A percentile compares a stretch with the other conserved stretches of the same genome.
phyloP scores from a whole-genome alignment of 441 rosid species.

The Mallotus japonicus region DNA sequence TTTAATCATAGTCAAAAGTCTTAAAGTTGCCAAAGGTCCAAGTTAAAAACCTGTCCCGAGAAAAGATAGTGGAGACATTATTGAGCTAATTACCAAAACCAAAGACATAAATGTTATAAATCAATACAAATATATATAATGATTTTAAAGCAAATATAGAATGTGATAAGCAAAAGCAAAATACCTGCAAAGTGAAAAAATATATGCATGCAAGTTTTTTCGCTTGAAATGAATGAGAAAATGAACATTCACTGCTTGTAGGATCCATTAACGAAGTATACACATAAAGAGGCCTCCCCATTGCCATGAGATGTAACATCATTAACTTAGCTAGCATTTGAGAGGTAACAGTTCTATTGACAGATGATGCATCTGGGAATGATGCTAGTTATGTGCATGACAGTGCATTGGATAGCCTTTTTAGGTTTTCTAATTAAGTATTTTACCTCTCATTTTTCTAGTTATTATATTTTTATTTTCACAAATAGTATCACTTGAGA shows the following conservation, averaged over 20 bases:
- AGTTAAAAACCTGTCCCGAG: not conserved
- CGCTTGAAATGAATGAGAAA: conserved; percentile 65
- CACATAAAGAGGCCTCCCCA: conserved; percentile 46
- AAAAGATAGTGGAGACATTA: not conserved
- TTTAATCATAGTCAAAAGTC: not conserved
- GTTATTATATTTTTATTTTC: too few relatives aligned
- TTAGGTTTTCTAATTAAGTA: too few relatives aligned
- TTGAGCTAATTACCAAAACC: not conserved
- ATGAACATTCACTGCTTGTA: conserved; percentile 68
- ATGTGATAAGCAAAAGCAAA: conserved; percentile 1
- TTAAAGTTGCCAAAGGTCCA: not conserved
- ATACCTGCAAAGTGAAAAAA: conserved; percentile 70
- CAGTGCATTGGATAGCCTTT: too few relatives aligned
- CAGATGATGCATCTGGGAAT: too few relatives aligned
- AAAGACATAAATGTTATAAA: conserved; percentile 2
- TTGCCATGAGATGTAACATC: conserved; percentile 29
- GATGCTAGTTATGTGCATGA: too few relatives aligned
- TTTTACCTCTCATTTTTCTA: too few relatives aligned
- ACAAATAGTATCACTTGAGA: too few relatives aligned
- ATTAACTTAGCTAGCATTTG: conserved; percentile 18
- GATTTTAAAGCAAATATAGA: not conserved
- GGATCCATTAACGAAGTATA: conserved; percentile 61
- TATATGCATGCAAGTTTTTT: conserved; percentile 65
- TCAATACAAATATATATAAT: too few relatives aligned
- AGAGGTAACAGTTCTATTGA: too few relatives aligned